These are phyloP conservation scores for Lasiosphaeria ovina DNA, from an alignment of 495 filamentous ascomycete species.

Conservation along the genomic window DNA sequence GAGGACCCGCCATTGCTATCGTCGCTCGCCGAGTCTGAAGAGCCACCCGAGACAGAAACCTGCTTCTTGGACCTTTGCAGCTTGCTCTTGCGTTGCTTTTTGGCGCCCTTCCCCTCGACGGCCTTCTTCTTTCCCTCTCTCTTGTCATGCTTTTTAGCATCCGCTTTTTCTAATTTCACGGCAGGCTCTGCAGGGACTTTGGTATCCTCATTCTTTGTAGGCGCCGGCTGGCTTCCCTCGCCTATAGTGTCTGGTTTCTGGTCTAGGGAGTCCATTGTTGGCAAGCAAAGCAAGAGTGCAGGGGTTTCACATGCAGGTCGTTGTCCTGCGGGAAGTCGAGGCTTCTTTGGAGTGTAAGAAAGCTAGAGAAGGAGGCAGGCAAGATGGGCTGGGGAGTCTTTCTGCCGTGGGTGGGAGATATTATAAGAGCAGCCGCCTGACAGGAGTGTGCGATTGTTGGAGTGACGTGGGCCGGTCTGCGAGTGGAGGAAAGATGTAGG, in stretches of 20 bases:
- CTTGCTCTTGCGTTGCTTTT: constrained; percentile 40
- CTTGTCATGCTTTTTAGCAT: constrained; percentile 24
- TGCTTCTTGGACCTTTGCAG: constrained; percentile 42
- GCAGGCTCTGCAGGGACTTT: constrained; percentile 26
- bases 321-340: too few relatives aligned
- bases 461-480: too few relatives aligned
- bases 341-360: too few relatives aligned
- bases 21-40: constrained; percentile 32
- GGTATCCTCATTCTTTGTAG: constrained; percentile 24
- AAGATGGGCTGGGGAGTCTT: neutral
- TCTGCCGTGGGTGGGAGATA: too few relatives aligned
- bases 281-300: neutral
- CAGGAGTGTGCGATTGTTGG: too few relatives aligned
- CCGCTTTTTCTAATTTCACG: constrained; percentile 19
- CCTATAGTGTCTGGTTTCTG: constrained; percentile 23
- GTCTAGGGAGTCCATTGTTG: constrained; percentile 24
- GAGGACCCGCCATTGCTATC: constrained; percentile 30
- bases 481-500: too few relatives aligned
- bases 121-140: constrained; percentile 36
- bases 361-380: neutral
- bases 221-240: constrained; percentile 19
- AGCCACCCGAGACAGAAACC: constrained; percentile 26
- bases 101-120: constrained; percentile 10
- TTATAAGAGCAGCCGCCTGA: too few relatives aligned
- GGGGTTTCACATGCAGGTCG: neutral